Conservation (phyloP, 2,329 filamentous ascomycete species). For the Sarocladium kiliense region DNA sequence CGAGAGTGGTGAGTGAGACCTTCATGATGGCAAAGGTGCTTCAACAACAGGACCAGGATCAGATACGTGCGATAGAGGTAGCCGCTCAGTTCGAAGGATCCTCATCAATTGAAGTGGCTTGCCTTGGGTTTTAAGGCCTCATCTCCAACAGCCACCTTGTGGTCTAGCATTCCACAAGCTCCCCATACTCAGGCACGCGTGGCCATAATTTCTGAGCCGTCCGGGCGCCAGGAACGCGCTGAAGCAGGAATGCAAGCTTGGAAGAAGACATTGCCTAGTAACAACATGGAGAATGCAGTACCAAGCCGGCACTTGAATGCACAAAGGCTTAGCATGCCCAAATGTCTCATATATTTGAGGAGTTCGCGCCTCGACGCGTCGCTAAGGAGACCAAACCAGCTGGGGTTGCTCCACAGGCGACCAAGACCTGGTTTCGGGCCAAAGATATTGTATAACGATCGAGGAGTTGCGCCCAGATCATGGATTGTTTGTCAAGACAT, state of each 20-base stretch:
- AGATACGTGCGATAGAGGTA: not conserved
- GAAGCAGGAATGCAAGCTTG: not conserved
- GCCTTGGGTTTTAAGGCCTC: not conserved
- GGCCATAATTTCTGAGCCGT: not conserved
- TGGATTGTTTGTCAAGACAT: slow-evolving; percentile 1
- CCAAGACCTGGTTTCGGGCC: not conserved
- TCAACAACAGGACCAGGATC: not conserved
- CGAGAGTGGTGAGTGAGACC: slow-evolving; percentile 9
- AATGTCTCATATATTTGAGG: not conserved
- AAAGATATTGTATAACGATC: not conserved
- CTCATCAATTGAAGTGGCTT: not conserved
- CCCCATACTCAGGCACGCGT: not conserved
- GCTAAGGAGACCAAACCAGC: not conserved
- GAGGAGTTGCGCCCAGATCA: not conserved
- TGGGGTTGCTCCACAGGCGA: not conserved
- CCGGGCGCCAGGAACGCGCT: not conserved
- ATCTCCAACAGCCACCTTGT: not conserved
- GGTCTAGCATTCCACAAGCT: not conserved
- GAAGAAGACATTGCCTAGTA: not conserved
- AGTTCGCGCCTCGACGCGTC: not conserved
- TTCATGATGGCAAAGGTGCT: slow-evolving; percentile 11
- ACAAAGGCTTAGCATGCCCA: slow-evolving; percentile 2
- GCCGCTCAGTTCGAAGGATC: not conserved
- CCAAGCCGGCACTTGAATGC: slow-evolving; percentile 1
- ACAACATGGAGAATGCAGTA: not conserved